phyloP scores from a whole-genome alignment of 192 early-diverging fungal species.

The Nowakowskiella sp. region DNA sequence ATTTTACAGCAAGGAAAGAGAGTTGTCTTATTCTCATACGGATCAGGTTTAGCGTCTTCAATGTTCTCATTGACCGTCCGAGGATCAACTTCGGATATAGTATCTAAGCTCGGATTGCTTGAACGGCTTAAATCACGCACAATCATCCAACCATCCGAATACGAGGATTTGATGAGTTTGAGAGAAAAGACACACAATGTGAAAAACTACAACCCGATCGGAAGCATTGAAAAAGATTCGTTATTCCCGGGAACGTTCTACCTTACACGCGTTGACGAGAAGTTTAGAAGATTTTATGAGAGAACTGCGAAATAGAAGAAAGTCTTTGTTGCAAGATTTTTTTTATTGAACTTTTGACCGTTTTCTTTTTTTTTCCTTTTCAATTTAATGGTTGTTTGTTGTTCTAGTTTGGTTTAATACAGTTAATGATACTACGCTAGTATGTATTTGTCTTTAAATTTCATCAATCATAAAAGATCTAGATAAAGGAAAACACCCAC shows the following conservation, averaged over 20 bases:
- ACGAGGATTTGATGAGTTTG: slow-evolving; percentile 72
- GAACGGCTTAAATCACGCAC: slow-evolving; percentile 66
- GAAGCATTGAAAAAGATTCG: slow-evolving; percentile 50
- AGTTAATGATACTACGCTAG: too few species aligned
- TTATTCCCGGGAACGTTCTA: slow-evolving; percentile 81
- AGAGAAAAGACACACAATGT: slow-evolving; percentile 81
- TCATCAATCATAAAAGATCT: slow-evolving; percentile 46
- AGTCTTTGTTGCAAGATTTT: too few species aligned
- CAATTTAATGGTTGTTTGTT: too few species aligned
- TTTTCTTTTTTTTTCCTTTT: too few species aligned
- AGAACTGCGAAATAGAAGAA: too few species aligned
- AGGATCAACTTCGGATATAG: slow-evolving; percentile 54
- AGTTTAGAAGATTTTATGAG: slow-evolving; percentile 80
- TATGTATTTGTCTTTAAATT: too few species aligned
- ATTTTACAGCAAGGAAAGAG: slow-evolving; percentile 62
- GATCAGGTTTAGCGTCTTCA: slow-evolving; percentile 89
- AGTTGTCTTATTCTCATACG: slow-evolving; percentile 87
- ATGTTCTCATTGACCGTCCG: slow-evolving; percentile 86
- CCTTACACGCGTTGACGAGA: slow-evolving; percentile 79
- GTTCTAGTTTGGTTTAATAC: too few species aligned
- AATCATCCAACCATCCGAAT: slow-evolving; percentile 65
- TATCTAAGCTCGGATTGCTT: slow-evolving; percentile 53
- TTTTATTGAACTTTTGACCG: too few species aligned
- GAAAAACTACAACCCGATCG: slow-evolving; percentile 70
- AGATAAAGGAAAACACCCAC: slow-evolving; percentile 35